Evolutionary conservation across 352 stramenopile genomes (phyloP), one percentile per base, ranked within the genome.

Genomic region (Phytopythium kandeliae): DNA sequence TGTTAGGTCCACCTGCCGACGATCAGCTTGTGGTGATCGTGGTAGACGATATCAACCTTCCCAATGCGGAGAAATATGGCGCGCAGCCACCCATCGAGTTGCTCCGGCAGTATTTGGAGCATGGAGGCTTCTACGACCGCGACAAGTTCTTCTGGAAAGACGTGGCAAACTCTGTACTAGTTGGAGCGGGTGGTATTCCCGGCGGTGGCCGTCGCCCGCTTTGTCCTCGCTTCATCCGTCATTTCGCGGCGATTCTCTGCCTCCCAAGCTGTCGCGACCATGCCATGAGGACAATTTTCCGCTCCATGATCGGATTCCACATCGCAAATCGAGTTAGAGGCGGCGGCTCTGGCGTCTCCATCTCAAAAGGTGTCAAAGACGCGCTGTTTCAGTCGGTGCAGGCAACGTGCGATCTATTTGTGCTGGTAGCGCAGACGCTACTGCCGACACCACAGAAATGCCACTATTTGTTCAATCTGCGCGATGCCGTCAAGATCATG

Each of bases 11-110:
- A 4, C 89, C 92, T 0, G 67, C 76, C 4, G 77, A 82, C 47
- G 81, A 75, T 12, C 75, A 77, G 17, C 54, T 86, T 25, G 74
- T 96, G 3, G 70, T 97, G 12, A 61, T 87, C 34, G 90, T 96
- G 44, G 74, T 97, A 21, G 92, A 98, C 58, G 92, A 97, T 58
- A 55, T 98, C 19, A 97, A 97, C 56, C 92, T 98, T 67, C 88
- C 92, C 0, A 78, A 56, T 10, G 57, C 65, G 1, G 91, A 97
- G 42, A 67, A 65, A 9, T 75, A 85, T 43, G 79, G 84, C 0
- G 81, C 77, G 0, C 84, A 94, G 28, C 85, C 84, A 9, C 75
- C 81, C 21, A 71, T 95, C 21, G 81, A 95, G 43, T 55, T 95
- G 10, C 63, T 95, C 13, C 69, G 85, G 9, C 77, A 90, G 46